Evolutionary conservation across 371 early-diverging fungal genomes (phyloP), one percentile per base, ranked within the genome.

Genomic region (Sporodiniella umbellata): DNA sequence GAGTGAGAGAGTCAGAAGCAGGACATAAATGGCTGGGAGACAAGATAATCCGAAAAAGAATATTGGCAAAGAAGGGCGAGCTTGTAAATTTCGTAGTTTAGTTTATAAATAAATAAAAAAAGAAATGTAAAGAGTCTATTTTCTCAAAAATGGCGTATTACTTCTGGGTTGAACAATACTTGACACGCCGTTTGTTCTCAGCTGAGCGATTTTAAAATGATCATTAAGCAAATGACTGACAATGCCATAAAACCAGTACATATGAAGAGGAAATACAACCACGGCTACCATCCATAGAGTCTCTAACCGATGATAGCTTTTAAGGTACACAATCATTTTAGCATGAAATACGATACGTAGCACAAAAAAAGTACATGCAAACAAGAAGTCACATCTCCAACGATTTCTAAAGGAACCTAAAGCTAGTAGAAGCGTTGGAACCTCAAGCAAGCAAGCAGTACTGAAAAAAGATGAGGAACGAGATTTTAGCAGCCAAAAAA

Each of bases 1-100:
- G 66, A 0, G 86, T 82, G 4, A 60, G 66, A 30, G 68, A 64
- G 12, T 62, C 76, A 26, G 62, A 75, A 12, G 66, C 78, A 37
- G 80, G 84, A 25, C 60, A 74, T 53, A 81, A 81, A 53, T 84
- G 82, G 80, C 59, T 83, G 14, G 63, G 61, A 39, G 73, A 76
- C 24, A 75, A 72, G 45, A 47, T 55, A 25, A 68, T 90, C 33
- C 68, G 72, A 47, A 86, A 82, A 49, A 74, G 77, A 24, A 81
- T 94, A 38, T 78, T 89, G 22, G 84, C 85, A 24, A 86, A 88
- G 52, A 82, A 83, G 45, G 88, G 87, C 3, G 82, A 84, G 52
- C 73, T 90, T 14, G 75, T 91, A 33, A 94, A 89, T 60, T 84
- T 91, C 72, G 81, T 94, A 7, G 38, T 87, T 21, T 40, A 19